Evolutionary conservation across 257 asterid genomes (phyloP).

Genomic region (Solanum chiquidenum): DNA sequence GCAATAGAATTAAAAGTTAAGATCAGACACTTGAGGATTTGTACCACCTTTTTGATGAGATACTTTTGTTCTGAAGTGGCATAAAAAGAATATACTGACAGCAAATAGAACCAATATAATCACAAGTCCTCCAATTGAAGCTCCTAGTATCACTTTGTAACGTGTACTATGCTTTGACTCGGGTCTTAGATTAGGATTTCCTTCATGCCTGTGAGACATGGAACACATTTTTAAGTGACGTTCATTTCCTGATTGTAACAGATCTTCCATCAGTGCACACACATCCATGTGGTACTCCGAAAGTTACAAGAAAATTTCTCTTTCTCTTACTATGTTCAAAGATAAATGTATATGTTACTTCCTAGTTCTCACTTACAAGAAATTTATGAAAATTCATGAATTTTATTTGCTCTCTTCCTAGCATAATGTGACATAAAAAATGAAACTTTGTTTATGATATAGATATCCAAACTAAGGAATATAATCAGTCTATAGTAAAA

Average conservation of each 20-base stretch:
- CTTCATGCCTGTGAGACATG: slow-evolving; percentile 50
- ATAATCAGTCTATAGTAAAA: not conserved
- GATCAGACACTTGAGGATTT: not conserved
- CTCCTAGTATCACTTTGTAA: slow-evolving; percentile 37
- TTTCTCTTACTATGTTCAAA: not conserved
- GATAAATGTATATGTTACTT: not conserved
- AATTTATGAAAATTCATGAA: not conserved
- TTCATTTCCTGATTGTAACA: not conserved
- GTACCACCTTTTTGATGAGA: slow-evolving; percentile 21
- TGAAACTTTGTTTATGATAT: not conserved
- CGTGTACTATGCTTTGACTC: slow-evolving; percentile 23
- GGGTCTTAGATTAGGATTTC: slow-evolving; percentile 53
- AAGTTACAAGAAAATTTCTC: not conserved
- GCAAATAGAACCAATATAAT: slow-evolving; percentile 45
- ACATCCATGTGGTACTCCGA: not conserved
- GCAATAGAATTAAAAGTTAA: not conserved
- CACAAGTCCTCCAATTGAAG: slow-evolving; percentile 47
- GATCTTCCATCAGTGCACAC: not conserved
- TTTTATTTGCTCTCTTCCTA: not conserved
- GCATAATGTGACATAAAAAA: not conserved
- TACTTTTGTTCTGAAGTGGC: slow-evolving; percentile 31
- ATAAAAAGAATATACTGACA: slow-evolving; percentile 38
- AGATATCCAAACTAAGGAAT: not conserved
- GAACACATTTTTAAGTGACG: not conserved
- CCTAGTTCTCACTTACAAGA: not conserved